Base-by-base conservation (phyloP, 345 rosid species). In the Bruguiera sexangula region DNA sequence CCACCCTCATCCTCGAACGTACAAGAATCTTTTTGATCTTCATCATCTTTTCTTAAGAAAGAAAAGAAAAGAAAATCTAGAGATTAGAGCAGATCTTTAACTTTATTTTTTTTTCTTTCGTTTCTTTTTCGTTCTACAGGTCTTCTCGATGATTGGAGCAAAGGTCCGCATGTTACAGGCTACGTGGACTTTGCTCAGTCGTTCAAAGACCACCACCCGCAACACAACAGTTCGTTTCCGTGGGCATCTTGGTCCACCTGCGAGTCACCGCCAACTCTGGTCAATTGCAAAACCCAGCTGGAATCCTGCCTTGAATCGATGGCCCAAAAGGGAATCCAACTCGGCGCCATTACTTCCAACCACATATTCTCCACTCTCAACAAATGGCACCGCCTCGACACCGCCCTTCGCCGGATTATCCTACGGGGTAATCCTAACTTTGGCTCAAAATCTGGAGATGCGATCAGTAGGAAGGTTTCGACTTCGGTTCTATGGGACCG, bases 1-100 rank as follows among this genome's bases (percentile, higher is more conserved):
- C 99, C 77, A 92, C 99, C 20, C 83, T 95, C 63, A 74, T 95
- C 79, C 90, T 89, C 26, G 93, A 95, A 64, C 90, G 98, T 92
- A 86, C 43, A 18, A 26, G 21, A 30, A 51, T 15, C 36, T 1
- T 15, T 22, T 22, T 20, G 13, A 20, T 43, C 13, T 37, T 56
- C 3, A 13, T 36, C 19, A 39, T 54, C 48, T 24, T 22, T 24
- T 48, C 24, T 11, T 29, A 34, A 34, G 1, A 34, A 7, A 34
- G 36, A 34, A 34, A 34, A 34, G 36, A 7, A 34, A 34, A 7
- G 10, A 34, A 34, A 34, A 34, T 34, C 2, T 34, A 7, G 37
- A 50, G 6, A n/a, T 16, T 24, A 34, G 18, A 13, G n/a, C 20
- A 21, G n/a, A 21, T 34, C 1, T 60, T 11, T 55, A 48, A 5